Percentiles rank a stretch among this genome's conserved stretches.
Evolutionary conservation across 192 early-diverging fungal species (phyloP).

Genomic region (Mortierella claussenii): DNA sequence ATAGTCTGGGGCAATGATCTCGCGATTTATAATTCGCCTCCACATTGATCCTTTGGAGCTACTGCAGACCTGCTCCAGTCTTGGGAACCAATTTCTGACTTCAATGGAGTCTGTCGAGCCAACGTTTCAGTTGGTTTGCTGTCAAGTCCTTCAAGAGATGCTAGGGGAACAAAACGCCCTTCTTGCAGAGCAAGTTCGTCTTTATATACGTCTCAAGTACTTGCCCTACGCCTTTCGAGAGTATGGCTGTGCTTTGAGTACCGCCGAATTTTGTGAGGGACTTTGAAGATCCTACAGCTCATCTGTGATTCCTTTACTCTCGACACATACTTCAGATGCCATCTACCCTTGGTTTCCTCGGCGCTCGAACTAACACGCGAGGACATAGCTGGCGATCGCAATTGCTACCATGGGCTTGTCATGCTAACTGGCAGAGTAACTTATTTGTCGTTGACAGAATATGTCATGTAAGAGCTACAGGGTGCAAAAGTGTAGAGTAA

Average conservation of each 20-base stretch:
- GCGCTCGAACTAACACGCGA: constrained; percentile 9
- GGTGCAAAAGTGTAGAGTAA: too few relatives aligned
- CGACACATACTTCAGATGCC: constrained; percentile 12
- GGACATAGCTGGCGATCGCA: not conserved
- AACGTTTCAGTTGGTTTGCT: constrained; percentile 10
- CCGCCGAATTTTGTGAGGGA: too few relatives aligned
- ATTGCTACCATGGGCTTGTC: constrained; percentile 15
- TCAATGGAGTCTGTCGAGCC: constrained; percentile 12
- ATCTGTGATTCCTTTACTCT: too few relatives aligned
- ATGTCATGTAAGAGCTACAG: constrained; percentile 41
- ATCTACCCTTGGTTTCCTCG: constrained; percentile 7
- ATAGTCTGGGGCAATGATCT: constrained; percentile 16
- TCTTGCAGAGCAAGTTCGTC: constrained; percentile 41
- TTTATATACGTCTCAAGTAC: constrained; percentile 18
- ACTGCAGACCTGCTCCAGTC: constrained; percentile 25
- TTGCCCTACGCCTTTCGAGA: constrained; percentile 13
- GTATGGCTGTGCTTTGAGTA: constrained; percentile 6
- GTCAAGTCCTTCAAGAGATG: constrained; percentile 37
- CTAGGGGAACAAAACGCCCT: constrained; percentile 13
- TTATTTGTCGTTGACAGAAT: constrained; percentile 13
- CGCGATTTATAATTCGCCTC: constrained; percentile 10
- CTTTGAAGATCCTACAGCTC: too few relatives aligned
- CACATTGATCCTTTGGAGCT: constrained; percentile 28
- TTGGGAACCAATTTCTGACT: constrained; percentile 25
- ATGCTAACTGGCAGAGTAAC: constrained; percentile 14